phyloP scores from a whole-genome alignment of 768 basidiomycete genomes.

The Phaeolepiota aurea region DNA sequence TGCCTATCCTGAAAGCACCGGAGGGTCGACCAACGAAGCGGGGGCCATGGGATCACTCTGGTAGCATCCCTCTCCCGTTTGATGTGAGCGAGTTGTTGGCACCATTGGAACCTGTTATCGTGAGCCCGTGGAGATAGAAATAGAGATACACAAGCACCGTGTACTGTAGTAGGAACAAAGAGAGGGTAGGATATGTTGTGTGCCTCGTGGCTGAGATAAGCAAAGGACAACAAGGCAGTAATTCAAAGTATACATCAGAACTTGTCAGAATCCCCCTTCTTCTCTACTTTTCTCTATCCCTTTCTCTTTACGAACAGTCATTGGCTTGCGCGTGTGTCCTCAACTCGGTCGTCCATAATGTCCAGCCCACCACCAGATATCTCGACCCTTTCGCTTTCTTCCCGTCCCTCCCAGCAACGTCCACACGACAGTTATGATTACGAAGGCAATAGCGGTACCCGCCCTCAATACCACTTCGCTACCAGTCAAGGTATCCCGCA shows the following conservation, averaged over 20 bases:
- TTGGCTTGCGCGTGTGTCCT: too few species aligned
- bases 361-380: conserved; percentile 77
- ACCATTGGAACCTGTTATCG: conserved; percentile 36
- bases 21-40: too few species aligned
- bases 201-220: conserved; percentile 19
- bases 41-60: conserved; percentile 56
- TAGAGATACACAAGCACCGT: neutral
- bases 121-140: conserved; percentile 9
- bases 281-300: conserved; percentile 18
- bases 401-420: conserved; percentile 58
- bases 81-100: conserved; percentile 40
- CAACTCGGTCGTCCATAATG: conserved; percentile 44
- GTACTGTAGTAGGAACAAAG: neutral
- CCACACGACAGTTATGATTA: conserved; percentile 84
- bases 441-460: conserved; percentile 48
- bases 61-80: conserved; percentile 29
- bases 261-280: conserved; percentile 9
- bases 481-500: conserved; percentile 51
- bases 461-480: conserved; percentile 64
- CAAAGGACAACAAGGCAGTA: neutral
- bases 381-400: conserved; percentile 65
- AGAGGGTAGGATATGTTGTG: neutral
- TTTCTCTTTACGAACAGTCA: conserved; percentile 25
- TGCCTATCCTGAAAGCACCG: too few species aligned
- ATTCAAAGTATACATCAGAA: neutral